These are phyloP conservation scores for Chlorociboria aeruginascens DNA, from an alignment of 495 filamentous ascomycete species.

Conservation along the genomic window DNA sequence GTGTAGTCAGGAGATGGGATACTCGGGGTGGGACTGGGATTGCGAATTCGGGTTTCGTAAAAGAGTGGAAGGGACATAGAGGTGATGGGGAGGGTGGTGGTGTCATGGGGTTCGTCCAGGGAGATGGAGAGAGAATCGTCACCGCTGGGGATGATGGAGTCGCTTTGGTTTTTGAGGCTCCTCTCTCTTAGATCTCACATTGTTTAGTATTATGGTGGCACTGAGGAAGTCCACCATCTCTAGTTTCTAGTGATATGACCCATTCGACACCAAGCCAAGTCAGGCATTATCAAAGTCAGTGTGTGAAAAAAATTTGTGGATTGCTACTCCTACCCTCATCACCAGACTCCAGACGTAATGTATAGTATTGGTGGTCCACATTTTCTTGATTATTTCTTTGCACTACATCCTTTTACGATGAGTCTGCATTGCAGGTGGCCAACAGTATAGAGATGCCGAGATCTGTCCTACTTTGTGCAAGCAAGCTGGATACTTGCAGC, in stretches of 20 bases:
- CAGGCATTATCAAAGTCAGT: too few species aligned
- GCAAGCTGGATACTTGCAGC: too few species aligned
- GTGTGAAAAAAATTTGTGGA: too few species aligned
- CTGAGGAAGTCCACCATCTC: neutral
- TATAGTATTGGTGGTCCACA: too few species aligned
- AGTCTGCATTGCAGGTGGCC: too few species aligned
- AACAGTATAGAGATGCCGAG: too few species aligned
- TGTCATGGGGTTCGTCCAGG: slow-evolving; percentile 80
- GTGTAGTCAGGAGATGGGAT: slow-evolving; percentile 80
- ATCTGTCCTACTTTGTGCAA: too few species aligned
- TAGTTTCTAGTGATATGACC: neutral
- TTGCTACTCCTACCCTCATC: too few species aligned
- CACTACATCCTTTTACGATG: too few species aligned
- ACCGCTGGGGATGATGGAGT: slow-evolving; percentile 85
- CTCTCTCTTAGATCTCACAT: slow-evolving; percentile 6
- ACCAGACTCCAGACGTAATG: too few species aligned
- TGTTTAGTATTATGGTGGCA: neutral
- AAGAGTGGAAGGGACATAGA: slow-evolving; percentile 75
- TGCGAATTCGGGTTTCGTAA: slow-evolving; percentile 47
- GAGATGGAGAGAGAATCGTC: slow-evolving; percentile 56
- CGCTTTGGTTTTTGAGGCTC: slow-evolving; percentile 50
- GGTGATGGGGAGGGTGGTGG: slow-evolving; percentile 75
- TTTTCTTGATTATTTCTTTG: too few species aligned
- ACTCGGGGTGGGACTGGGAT: slow-evolving; percentile 61
- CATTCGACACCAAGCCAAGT: neutral